These are phyloP conservation scores for Leptographium flavum DNA, from an alignment of 2,329 filamentous ascomycete species.

Conservation along the genomic window DNA sequence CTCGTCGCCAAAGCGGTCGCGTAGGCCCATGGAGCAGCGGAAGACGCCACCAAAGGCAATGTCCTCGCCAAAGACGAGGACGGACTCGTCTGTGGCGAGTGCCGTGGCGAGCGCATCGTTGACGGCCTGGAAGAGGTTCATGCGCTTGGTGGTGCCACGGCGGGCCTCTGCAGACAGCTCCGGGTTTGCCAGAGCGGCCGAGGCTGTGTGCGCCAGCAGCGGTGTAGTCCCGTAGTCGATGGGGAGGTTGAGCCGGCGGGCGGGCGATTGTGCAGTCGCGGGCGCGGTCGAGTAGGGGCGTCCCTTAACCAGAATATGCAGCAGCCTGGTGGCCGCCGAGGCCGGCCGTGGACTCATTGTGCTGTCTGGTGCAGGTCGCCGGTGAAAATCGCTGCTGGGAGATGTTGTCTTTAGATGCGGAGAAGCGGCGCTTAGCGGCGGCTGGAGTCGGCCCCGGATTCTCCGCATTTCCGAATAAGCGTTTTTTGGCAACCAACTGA, in stretches of 20 bases:
- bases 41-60: slow-evolving; percentile 96
- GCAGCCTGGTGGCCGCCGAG: neutral
- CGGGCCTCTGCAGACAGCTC: slow-evolving; percentile 55
- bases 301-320: too few relatives aligned
- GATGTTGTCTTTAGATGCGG: too few relatives aligned
- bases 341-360: neutral
- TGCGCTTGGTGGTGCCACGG: slow-evolving; percentile 57
- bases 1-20: slow-evolving; percentile 73
- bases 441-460: too few relatives aligned
- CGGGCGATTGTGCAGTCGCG: slow-evolving; percentile 43
- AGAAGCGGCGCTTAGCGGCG: too few relatives aligned
- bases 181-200: slow-evolving; percentile 52
- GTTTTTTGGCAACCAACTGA: too few relatives aligned
- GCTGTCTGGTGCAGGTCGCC: neutral
- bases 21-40: slow-evolving; percentile 80
- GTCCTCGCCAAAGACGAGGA: slow-evolving; percentile 90
- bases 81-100: slow-evolving; percentile 68
- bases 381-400: too few relatives aligned
- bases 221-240: slow-evolving; percentile 76
- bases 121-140: slow-evolving; percentile 90
- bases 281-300: slow-evolving; percentile 34
- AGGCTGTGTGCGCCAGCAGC: slow-evolving; percentile 66
- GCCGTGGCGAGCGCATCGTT: slow-evolving; percentile 80
- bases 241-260: slow-evolving; percentile 70
- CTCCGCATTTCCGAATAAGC: too few relatives aligned